A percentile compares a stretch with the other conserved stretches of the same genome.
Evolutionary conservation across 2,329 filamentous ascomycete genomes (phyloP).

Genomic region (Aspergillus jensenii): DNA sequence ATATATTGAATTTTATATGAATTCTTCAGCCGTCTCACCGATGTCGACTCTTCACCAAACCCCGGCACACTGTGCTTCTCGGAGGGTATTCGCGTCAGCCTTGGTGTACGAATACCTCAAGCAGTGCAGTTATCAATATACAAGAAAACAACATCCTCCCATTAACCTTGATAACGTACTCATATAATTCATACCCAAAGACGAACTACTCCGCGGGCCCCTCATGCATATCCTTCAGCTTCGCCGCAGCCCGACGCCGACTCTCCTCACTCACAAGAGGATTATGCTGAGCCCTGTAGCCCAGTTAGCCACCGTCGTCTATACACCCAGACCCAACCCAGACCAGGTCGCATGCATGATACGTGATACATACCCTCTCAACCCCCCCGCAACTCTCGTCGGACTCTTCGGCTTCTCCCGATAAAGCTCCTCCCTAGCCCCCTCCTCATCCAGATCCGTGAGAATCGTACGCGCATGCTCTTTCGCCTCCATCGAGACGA

Average conservation of each 20-base stretch:
- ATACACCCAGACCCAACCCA: neutral
- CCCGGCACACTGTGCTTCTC: too few species aligned
- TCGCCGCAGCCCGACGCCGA: neutral
- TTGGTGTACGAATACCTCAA: neutral
- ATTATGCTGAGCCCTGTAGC: neutral
- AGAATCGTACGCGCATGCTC: neutral
- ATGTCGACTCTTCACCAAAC: too few species aligned
- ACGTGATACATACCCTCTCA: neutral
- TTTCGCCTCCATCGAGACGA: neutral
- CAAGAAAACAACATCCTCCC: neutral
- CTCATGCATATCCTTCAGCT: neutral
- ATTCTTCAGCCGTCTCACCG: too few species aligned
- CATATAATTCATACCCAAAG: too few species aligned
- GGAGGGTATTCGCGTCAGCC: too few species aligned
- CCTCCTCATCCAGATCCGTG: neutral
- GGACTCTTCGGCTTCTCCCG: neutral
- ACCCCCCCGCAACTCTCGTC: neutral
- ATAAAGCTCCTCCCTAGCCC: neutral
- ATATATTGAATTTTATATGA: too few species aligned
- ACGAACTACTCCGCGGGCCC: neutral
- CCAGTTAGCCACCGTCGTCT: neutral
- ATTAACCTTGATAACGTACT: neutral
- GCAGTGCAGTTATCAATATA: neutral
- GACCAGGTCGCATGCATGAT: neutral
- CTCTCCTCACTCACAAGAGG: neutral